Percentiles rank a stretch among this genome's conserved stretches.
Evolutionary conservation across 345 rosid species (phyloP).

Genomic region (Noccaea caerulescens): DNA sequence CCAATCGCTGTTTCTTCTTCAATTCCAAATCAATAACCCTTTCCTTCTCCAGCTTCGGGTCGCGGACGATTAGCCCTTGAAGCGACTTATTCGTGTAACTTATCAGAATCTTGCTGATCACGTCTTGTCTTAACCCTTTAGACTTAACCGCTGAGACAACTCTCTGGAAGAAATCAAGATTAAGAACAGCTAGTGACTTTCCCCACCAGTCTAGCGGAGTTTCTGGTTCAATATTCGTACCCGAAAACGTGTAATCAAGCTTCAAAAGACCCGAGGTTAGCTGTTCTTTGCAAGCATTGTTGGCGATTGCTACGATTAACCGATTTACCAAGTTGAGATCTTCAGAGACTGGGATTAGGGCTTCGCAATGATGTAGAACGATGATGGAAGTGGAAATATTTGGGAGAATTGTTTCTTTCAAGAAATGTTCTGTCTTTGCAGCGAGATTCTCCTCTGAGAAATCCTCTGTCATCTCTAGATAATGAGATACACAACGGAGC

Average conservation of each 20-base stretch:
- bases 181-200: conserved; percentile 67
- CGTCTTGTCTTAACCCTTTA: conserved; percentile 90
- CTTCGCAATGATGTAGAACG: conserved; percentile 80
- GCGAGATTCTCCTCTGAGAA: conserved; percentile 77
- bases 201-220: conserved; percentile 97
- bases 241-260: conserved; percentile 74
- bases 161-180: conserved; percentile 82
- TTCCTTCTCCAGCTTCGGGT: conserved; percentile 64
- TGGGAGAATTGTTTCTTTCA: conserved; percentile 69
- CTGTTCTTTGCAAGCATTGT: conserved; percentile 93
- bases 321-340: conserved; percentile 73
- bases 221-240: conserved; percentile 61
- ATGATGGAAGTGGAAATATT: conserved; percentile 70
- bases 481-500: conserved; percentile 70
- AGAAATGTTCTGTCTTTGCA: conserved; percentile 62
- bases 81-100: conserved; percentile 82
- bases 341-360: conserved; percentile 71
- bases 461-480: conserved; percentile 93
- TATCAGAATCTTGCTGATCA: conserved; percentile 88
- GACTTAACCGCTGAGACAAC: conserved; percentile 82
- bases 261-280: conserved; percentile 88
- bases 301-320: conserved; percentile 74
- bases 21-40: conserved; percentile 60
- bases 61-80: conserved; percentile 69
- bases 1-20: conserved; percentile 77